Base-by-base conservation (phyloP, 73 alveolate genomes). In the Blepharisma stoltei region DNA sequence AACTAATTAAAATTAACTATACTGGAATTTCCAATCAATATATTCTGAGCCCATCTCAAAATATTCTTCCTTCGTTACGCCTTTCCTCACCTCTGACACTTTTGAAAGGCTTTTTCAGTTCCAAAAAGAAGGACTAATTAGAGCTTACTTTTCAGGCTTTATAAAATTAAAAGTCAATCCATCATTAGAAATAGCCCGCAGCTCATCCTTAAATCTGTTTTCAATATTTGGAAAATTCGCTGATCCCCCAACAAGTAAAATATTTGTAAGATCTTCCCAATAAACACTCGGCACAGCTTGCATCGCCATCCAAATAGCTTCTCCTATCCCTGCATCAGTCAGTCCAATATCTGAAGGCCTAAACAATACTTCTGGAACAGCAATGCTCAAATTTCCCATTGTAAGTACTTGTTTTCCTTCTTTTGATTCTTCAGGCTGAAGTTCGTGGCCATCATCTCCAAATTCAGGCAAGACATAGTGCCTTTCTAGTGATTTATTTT, bases 311-410 rank as follows among this genome's bases (percentile, higher is more conserved):
- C 78, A 49, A 7, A 93, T 90, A 67, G 92, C 88, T 88, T 93
- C 98, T 71, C 90, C 89, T 25, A 93, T 73, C 37, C 98, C 98
- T 6, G 95, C 96, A 54, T 91, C 95, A 70, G 91, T 89, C 7
- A 93, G 91, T 27, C 97, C 97, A 70, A 90, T 88, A 54, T 91
- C 93, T 70, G 83, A 76, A 5, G 98, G 98, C 80, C 85, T 90
- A 80, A 93, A 93, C 48, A 93, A 86, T 48, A 93, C 86, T 83
- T 93, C 98, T 21, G 98, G 98, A 4, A 91, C 97, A 37, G 86
- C 70, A 71, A 91, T 90, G 53, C 96, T 86, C 41, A 81, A 84
- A 81, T 88, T 91, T 70, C 87, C 86, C 75, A 93, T 65, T 60
- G 71, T 71, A 75, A 87, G 79, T 11, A 82, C 83, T 73, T 90